Evolutionary conservation across 163 green algal genomes (phyloP).

Genomic region (Coccomyxa subellipsoidea): DNA sequence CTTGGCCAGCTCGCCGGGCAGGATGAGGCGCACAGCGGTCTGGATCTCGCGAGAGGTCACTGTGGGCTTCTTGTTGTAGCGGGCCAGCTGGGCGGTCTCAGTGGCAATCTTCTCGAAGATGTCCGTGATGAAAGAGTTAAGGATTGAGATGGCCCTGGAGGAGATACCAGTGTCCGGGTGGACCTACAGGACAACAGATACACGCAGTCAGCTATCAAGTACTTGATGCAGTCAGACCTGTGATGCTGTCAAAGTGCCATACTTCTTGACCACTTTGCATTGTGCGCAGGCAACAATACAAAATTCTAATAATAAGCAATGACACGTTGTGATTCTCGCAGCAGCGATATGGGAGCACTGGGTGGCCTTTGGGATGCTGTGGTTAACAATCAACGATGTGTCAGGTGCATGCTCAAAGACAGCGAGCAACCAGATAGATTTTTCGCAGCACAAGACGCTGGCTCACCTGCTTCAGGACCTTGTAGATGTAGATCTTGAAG

Average conservation of each 20-base stretch:
- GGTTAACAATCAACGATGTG: not conserved
- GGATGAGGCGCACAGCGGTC: conserved; percentile 61
- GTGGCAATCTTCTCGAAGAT: conserved; percentile 89
- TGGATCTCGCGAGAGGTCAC: conserved; percentile 77
- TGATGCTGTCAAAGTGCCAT: too few relatives aligned
- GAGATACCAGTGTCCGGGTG: conserved; percentile 44
- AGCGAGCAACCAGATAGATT: not conserved
- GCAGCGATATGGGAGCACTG: too few relatives aligned
- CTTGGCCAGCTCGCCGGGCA: conserved; percentile 88
- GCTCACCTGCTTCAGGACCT: too few relatives aligned
- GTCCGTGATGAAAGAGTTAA: conserved; percentile 85
- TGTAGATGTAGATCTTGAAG: too few relatives aligned
- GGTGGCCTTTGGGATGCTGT: not conserved
- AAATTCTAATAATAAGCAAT: too few relatives aligned
- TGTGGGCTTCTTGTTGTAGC: too few relatives aligned
- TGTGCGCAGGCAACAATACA: not conserved
- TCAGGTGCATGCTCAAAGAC: not conserved
- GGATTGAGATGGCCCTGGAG: conserved; percentile 42
- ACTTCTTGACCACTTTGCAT: too few relatives aligned
- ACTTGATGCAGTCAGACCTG: too few relatives aligned
- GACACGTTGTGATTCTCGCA: too few relatives aligned
- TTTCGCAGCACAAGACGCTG: not conserved
- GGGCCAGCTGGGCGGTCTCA: too few relatives aligned
- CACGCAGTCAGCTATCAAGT: not conserved
- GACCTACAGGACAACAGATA: conserved; percentile 23